Evolutionary conservation across 169 alveolate genomes (phyloP).

Genomic region (Theileria sp.): DNA sequence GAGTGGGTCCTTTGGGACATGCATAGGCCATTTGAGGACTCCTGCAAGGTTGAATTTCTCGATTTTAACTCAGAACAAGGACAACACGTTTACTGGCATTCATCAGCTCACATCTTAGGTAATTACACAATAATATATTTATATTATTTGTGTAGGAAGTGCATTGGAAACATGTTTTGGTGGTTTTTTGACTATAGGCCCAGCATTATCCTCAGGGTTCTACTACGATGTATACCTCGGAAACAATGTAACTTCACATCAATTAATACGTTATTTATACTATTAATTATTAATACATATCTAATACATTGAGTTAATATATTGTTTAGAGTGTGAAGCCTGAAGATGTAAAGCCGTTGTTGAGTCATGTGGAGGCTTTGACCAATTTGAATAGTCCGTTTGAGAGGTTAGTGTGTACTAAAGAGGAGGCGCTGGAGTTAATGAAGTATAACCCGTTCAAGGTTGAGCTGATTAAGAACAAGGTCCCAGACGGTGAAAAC

Average conservation of each 20-base stretch:
- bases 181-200: conserved; percentile 96
- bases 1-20: conserved; percentile 92
- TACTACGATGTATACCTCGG: conserved; percentile 98
- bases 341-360: conserved; percentile 58
- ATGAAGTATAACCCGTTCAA: conserved; percentile 97
- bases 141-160: conserved; percentile 70
- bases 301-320: not conserved
- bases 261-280: not conserved
- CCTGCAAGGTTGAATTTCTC: conserved; percentile 86
- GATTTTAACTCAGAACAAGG: conserved; percentile 93
- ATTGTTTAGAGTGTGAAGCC: conserved; percentile 57
- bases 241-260: conserved; percentile 55
- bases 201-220: conserved; percentile 94
- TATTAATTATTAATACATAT: conserved; percentile 16
- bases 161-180: conserved; percentile 94
- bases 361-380: conserved; percentile 62
- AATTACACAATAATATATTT: not conserved
- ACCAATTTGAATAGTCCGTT: conserved; percentile 88
- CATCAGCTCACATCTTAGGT: conserved; percentile 95
- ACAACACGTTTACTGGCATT: conserved; percentile 95
- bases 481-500: conserved; percentile 91
- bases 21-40: conserved; percentile 95
- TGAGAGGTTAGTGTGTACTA: conserved; percentile 90
- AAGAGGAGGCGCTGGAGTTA: conserved; percentile 95
- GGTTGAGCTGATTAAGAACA: conserved; percentile 90